Evolutionary conservation across 1,284 basidiomycete genomes (phyloP).

Genomic region (Pholiota adiposa): DNA sequence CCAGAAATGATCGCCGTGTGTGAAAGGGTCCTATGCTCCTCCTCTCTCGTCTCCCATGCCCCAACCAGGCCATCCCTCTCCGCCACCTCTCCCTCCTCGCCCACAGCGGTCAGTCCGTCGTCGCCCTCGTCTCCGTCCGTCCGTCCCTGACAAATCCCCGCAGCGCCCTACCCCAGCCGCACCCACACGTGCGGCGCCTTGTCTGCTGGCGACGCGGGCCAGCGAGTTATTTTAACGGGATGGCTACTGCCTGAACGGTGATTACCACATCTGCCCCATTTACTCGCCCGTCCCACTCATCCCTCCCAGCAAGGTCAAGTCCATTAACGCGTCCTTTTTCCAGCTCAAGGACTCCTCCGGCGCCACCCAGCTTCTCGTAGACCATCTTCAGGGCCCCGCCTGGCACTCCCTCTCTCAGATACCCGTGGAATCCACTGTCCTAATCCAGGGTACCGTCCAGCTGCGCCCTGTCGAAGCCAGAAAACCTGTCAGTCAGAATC

Average conservation of each 20-base stretch:
- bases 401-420: slow-evolving; percentile 58
- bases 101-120: slow-evolving; percentile 36
- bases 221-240: slow-evolving; percentile 72
- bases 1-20: slow-evolving; percentile 38
- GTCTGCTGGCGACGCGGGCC: slow-evolving; percentile 55
- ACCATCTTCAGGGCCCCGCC: slow-evolving; percentile 42
- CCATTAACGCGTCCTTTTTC: slow-evolving; percentile 68
- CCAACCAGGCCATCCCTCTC: neutral
- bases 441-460: slow-evolving; percentile 73
- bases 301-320: slow-evolving; percentile 64
- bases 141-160: slow-evolving; percentile 11
- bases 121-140: slow-evolving; percentile 17
- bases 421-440: slow-evolving; percentile 78
- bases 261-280: slow-evolving; percentile 39
- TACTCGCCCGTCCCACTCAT: slow-evolving; percentile 35
- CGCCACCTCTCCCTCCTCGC: slow-evolving; percentile 20
- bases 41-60: slow-evolving; percentile 11
- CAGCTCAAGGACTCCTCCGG: slow-evolving; percentile 81
- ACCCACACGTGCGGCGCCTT: slow-evolving; percentile 74
- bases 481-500: slow-evolving; percentile 49
- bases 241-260: slow-evolving; percentile 80
- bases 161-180: slow-evolving; percentile 64
- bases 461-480: slow-evolving; percentile 65
- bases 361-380: slow-evolving; percentile 77
- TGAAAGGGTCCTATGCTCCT: slow-evolving; percentile 5